Conservation (phyloP, 768 basidiomycete genomes). For the Pleurotus tuoliensis region DNA sequence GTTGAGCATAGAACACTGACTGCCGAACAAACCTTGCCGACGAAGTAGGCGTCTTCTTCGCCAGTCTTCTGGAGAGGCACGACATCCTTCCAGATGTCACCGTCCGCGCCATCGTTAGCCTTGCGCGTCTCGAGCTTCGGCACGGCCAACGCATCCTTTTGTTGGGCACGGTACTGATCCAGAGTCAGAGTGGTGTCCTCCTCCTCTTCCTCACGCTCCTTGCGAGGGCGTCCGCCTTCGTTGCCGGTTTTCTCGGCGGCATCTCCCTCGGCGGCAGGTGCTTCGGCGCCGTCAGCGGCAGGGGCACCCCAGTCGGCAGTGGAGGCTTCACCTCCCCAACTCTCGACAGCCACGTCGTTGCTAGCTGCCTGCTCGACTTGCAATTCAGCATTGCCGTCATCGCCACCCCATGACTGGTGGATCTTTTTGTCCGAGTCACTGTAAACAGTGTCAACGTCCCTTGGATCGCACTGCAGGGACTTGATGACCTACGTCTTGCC, state of each 20-base stretch:
- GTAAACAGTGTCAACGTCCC: constrained; percentile 10
- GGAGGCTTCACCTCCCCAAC: constrained; percentile 33
- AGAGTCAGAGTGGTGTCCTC: constrained; percentile 93
- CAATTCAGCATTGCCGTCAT: constrained; percentile 81
- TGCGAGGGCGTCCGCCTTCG: constrained; percentile 32
- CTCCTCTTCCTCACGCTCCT: constrained; percentile 51
- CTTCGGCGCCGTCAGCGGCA: constrained; percentile 17
- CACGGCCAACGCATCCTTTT: constrained; percentile 54
- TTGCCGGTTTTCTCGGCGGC: constrained; percentile 22
- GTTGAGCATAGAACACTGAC: background rate
- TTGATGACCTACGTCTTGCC: constrained; percentile 67
- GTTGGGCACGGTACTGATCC: constrained; percentile 87
- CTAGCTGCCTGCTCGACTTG: constrained; percentile 75
- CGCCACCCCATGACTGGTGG: constrained; percentile 93
- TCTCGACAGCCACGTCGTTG: constrained; percentile 49
- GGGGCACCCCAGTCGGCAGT: constrained; percentile 26
- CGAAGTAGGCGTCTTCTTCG: constrained; percentile 78
- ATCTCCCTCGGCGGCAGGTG: constrained; percentile 36
- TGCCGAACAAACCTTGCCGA: constrained; percentile 70
- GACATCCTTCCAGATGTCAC: constrained; percentile 66
- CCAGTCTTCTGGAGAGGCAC: constrained; percentile 63
- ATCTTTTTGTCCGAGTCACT: constrained; percentile 96
- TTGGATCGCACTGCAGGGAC: background rate
- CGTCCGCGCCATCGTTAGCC: constrained; percentile 78
- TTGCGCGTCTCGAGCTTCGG: constrained; percentile 82